Percentiles rank a stretch among this genome's conserved stretches.
phyloP scores from a whole-genome alignment of 2,329 filamentous ascomycete genomes.

The Herpotrichia juniperi region DNA sequence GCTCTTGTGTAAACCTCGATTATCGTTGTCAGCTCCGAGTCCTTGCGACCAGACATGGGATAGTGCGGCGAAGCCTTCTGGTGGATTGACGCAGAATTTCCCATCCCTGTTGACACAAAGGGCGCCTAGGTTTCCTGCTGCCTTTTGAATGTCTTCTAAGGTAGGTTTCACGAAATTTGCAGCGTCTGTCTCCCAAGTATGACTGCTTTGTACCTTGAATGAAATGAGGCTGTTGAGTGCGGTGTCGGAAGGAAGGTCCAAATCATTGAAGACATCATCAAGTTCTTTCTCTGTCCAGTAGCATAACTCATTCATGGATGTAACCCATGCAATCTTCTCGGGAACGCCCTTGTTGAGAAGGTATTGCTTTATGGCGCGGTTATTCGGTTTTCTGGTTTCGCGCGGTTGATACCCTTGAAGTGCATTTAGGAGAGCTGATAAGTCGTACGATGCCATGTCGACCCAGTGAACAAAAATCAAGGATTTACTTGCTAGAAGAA shows the following conservation, averaged over 20 bases:
- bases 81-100: background rate
- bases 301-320: constrained; percentile 3
- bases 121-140: background rate
- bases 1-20: constrained; percentile 3
- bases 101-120: constrained; percentile 1
- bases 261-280: background rate
- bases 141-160: background rate
- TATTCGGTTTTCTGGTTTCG: background rate
- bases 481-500: too few relatives aligned
- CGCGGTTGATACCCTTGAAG: background rate
- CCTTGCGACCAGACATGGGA: constrained; percentile 3
- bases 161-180: background rate
- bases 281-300: constrained; percentile 1
- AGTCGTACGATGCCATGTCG: background rate
- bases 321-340: background rate
- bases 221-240: background rate
- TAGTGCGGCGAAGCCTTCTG: constrained; percentile 1
- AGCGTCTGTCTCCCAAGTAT: background rate
- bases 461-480: too few relatives aligned
- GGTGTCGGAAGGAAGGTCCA: background rate
- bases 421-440: background rate
- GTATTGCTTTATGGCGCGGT: background rate
- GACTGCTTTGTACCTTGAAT: background rate
- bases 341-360: background rate
- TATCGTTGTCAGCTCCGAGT: background rate